Evolutionary conservation across 2,329 filamentous ascomycete genomes (phyloP).

Genomic region (Phialophora tarda): DNA sequence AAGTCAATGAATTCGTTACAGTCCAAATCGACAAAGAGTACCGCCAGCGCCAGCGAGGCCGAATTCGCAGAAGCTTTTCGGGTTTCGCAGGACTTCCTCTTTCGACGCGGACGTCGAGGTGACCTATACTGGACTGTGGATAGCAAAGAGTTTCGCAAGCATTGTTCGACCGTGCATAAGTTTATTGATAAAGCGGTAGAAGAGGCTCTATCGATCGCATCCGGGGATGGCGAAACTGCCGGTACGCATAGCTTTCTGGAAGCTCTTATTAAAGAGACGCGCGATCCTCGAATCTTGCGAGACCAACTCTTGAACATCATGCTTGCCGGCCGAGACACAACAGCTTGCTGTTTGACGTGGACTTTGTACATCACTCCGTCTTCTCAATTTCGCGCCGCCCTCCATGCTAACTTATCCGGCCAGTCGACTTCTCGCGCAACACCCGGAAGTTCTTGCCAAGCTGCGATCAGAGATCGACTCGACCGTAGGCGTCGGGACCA

Average conservation of each 20-base stretch:
- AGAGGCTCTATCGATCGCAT: neutral
- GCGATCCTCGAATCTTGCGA: conserved; percentile 38
- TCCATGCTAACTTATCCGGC: neutral
- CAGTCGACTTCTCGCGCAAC: neutral
- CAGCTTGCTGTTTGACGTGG: conserved; percentile 43
- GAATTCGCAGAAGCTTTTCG: neutral
- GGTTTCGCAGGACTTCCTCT: neutral
- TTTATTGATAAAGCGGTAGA: neutral
- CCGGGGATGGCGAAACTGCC: neutral
- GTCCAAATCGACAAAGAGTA: neutral
- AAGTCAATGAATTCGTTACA: conserved; percentile 54
- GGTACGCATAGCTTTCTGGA: neutral
- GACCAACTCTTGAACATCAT: conserved; percentile 45
- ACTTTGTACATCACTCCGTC: conserved; percentile 37
- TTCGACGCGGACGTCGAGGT: neutral
- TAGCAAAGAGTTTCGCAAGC: neutral
- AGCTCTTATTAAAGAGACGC: neutral
- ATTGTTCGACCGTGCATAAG: neutral
- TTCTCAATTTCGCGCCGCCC: neutral
- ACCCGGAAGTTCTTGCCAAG: neutral
- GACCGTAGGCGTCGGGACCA: neutral
- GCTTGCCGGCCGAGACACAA: conserved; percentile 47
- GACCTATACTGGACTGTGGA: neutral
- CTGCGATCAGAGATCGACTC: neutral
- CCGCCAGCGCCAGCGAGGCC: neutral